A percentile compares a stretch with the other conserved stretches of the same genome.
Conservation (phyloP, 1,139 yeast genomes). For the Yamadazyma atmosphaerica region DNA sequence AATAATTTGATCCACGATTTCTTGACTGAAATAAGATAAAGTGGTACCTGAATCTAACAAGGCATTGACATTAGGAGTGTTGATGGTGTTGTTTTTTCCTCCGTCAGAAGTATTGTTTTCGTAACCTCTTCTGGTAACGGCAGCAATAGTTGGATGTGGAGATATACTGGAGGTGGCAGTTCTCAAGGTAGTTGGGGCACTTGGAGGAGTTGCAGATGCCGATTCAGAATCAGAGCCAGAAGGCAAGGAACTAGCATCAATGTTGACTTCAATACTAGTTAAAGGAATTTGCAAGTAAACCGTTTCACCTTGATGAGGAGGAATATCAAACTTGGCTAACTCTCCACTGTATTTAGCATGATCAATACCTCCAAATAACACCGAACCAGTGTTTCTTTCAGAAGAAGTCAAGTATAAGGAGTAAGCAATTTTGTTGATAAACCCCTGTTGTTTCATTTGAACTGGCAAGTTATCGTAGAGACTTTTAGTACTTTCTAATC, state of each 20-base stretch:
- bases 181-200: constrained; percentile 12
- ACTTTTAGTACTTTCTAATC: constrained; percentile 16
- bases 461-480: constrained; percentile 37
- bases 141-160: constrained; percentile 19
- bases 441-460: constrained; percentile 50
- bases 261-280: constrained; percentile 13
- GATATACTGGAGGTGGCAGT: constrained; percentile 6
- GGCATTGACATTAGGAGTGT: constrained; percentile 18
- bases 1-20: constrained; percentile 16
- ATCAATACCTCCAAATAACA: constrained; percentile 62
- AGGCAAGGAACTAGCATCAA: constrained; percentile 4
- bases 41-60: constrained; percentile 46
- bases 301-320: constrained; percentile 17
- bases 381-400: constrained; percentile 42
- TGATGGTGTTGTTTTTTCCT: constrained; percentile 12
- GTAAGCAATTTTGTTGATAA: constrained; percentile 49
- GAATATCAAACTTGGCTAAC: constrained; percentile 26
- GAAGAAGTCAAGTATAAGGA: constrained; percentile 52
- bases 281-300: constrained; percentile 24
- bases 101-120: constrained; percentile 5
- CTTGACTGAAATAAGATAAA: constrained; percentile 26
- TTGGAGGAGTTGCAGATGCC: constrained; percentile 8
- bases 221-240: too few relatives aligned
- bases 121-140: constrained; percentile 9
- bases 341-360: constrained; percentile 51